Base-by-base conservation (phyloP, 78 protist genomes). In the Cyanophora paradoxa region DNA sequence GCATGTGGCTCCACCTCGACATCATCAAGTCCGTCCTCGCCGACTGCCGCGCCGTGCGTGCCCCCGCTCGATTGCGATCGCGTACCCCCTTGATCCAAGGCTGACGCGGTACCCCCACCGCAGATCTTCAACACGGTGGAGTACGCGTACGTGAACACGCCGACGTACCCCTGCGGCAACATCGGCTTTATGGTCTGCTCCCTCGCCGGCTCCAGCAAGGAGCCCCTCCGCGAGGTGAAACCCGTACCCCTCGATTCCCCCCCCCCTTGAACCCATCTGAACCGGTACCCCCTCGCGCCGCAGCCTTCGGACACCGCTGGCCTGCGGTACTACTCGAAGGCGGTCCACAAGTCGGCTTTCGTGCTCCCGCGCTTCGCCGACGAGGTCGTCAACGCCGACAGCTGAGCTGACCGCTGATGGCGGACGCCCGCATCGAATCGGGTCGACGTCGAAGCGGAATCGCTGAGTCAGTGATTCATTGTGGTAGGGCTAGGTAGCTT, bases 321-420 rank as follows among this genome's bases (percentile, higher is more conserved):
- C 50, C 88, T 86, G 56, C 79, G 83, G 63, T 94, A 94, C 86
- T 94, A 94, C 86, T 74, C 77, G 65, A 59, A 85, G 19, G 85
- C 33, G 26, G 63, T 90, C 28, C 97, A 94, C 82, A 48, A 39
- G 3, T 90, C 94, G 5, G 68, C 93, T 1, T 94, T 94, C 66
- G 88, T 83, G 13, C 86, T 94, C 26, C 97, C 97, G 16, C 61
- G 74, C 63, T 93, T 93, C 75, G 97, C 92, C n/a, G 57, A 68
- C 56, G 3, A 13, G 13, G 54, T 31, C 24, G 22, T 61, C 16
- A n/a, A n/a, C n/a, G n/a, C n/a, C n/a, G n/a, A n/a, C n/a, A n/a
- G n/a, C n/a, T n/a, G n/a, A n/a, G n/a, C n/a, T n/a, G n/a, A n/a
- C n/a, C n/a, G n/a, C n/a, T n/a, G n/a, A n/a, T n/a, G n/a, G n/a